Percentiles rank a stretch among this genome's conserved stretches.
Conservation (phyloP, 768 basidiomycete genomes). For the Calvatia gigantea region DNA sequence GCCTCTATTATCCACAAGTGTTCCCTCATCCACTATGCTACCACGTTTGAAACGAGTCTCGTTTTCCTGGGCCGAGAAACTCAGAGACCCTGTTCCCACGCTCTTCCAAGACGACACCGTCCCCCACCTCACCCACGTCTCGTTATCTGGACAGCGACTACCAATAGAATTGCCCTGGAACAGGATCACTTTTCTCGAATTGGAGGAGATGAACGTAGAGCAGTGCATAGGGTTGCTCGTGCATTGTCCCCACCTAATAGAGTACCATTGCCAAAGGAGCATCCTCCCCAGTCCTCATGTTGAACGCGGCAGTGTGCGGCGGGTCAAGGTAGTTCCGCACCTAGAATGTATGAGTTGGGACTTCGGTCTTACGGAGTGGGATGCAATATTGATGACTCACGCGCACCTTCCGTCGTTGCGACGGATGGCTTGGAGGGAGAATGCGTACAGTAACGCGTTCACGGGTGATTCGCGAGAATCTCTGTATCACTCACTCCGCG, state of each 20-base stretch:
- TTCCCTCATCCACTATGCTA: neutral
- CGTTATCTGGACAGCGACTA: neutral
- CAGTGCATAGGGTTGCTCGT: neutral
- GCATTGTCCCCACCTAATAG: neutral
- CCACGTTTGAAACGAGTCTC: neutral
- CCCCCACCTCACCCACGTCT: neutral
- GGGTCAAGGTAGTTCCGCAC: too few relatives aligned
- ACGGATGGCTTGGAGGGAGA: too few relatives aligned
- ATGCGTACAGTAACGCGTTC: too few relatives aligned
- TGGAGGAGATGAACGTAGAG: neutral
- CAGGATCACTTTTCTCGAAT: neutral
- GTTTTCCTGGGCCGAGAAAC: neutral
- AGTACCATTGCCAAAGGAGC: neutral
- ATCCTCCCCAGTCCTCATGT: neutral
- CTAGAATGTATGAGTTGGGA: neutral
- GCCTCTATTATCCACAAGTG: neutral
- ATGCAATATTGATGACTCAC: too few relatives aligned
- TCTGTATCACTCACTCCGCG: too few relatives aligned
- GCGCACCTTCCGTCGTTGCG: too few relatives aligned
- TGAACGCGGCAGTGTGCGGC: too few relatives aligned
- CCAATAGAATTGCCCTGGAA: neutral
- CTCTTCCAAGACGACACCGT: neutral
- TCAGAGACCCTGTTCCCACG: neutral
- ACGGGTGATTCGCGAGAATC: too few relatives aligned
- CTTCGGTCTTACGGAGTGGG: too few relatives aligned